A percentile compares a stretch with the other conserved stretches of the same genome.
Conservation (phyloP, 805 yeast genomes). For the Scheffersomyces ergatensis region DNA sequence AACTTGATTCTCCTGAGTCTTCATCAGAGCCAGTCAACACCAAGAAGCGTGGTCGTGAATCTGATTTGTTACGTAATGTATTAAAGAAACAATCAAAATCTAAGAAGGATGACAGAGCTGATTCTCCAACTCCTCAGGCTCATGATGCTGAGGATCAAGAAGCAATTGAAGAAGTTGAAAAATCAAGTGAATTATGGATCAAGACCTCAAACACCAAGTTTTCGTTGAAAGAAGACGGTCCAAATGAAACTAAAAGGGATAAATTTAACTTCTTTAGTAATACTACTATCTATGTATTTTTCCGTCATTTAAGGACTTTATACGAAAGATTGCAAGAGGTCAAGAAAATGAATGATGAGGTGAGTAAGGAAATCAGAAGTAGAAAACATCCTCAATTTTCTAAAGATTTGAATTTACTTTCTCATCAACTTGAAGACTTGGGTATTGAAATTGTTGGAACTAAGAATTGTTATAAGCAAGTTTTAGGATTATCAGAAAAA, state of each 20-base stretch:
- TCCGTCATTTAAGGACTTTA: constrained; percentile 79
- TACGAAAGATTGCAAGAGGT: constrained; percentile 80
- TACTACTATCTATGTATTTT: constrained; percentile 82
- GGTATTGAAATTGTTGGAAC: constrained; percentile 67
- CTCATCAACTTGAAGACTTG: constrained; percentile 77
- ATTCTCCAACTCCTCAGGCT: constrained; percentile 21
- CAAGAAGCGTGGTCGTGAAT: constrained; percentile 52
- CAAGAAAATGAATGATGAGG: constrained; percentile 67
- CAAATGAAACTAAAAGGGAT: constrained; percentile 39
- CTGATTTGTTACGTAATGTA: constrained; percentile 59
- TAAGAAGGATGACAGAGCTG: constrained; percentile 33
- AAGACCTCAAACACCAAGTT: constrained; percentile 32
- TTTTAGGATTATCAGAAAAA: constrained; percentile 69
- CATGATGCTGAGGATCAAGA: constrained; percentile 35
- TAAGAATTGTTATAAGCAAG: constrained; percentile 71
- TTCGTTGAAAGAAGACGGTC: constrained; percentile 21
- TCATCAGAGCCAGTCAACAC: constrained; percentile 17
- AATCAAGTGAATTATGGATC: constrained; percentile 43
- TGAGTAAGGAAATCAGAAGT: constrained; percentile 65
- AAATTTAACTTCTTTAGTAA: constrained; percentile 81
- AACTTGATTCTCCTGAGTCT: constrained; percentile 11
- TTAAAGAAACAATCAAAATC: constrained; percentile 49
- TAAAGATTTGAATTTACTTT: constrained; percentile 75
- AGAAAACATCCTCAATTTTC: constrained; percentile 76
- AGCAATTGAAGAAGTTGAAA: constrained; percentile 27